A percentile compares a stretch with the other conserved stretches of the same genome.
Evolutionary conservation across 2,329 filamentous ascomycete genomes (phyloP).

Genomic region (Alternaria ethzedia): DNA sequence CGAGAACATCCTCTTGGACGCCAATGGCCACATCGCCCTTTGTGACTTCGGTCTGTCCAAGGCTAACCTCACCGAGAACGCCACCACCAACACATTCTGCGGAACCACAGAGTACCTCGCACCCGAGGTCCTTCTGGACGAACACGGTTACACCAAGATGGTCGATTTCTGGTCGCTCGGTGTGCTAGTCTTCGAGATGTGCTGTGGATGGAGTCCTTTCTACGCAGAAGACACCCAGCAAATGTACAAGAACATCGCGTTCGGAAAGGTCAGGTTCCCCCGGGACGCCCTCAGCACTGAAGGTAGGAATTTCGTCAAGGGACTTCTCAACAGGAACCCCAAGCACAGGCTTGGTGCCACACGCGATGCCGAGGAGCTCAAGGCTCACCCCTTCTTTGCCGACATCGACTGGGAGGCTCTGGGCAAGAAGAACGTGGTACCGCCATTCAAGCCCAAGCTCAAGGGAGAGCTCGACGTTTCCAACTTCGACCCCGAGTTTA

Average conservation of each 20-base stretch:
- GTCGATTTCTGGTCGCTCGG: slow-evolving; percentile 99
- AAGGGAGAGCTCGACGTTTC: slow-evolving; percentile 96
- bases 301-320: slow-evolving; percentile 97
- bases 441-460: slow-evolving; percentile 96
- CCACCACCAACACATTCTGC: slow-evolving; percentile 98
- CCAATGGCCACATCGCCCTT: slow-evolving; percentile 95
- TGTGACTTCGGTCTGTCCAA: slow-evolving; percentile 98
- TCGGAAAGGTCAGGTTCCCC: slow-evolving; percentile 96
- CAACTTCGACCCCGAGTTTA: slow-evolving; percentile 99
- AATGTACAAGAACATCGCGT: slow-evolving; percentile 99
- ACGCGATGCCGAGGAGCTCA: slow-evolving; percentile 90
- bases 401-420: slow-evolving; percentile 94
- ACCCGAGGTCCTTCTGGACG: slow-evolving; percentile 91
- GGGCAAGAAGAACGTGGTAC: slow-evolving; percentile 87
- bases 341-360: slow-evolving; percentile 92
- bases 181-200: slow-evolving; percentile 99
- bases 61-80: slow-evolving; percentile 94
- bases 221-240: slow-evolving; percentile 99
- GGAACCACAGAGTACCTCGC: slow-evolving; percentile 98
- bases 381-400: slow-evolving; percentile 90
- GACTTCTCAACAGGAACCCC: slow-evolving; percentile 93
- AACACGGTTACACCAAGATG: slow-evolving; percentile 99
- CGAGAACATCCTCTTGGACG: slow-evolving; percentile 95
- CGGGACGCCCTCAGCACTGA: slow-evolving; percentile 93
- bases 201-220: slow-evolving; percentile 98